Evolutionary conservation across 108 stramenopile species (phyloP).

Genomic region (Nitzschia putrida): DNA sequence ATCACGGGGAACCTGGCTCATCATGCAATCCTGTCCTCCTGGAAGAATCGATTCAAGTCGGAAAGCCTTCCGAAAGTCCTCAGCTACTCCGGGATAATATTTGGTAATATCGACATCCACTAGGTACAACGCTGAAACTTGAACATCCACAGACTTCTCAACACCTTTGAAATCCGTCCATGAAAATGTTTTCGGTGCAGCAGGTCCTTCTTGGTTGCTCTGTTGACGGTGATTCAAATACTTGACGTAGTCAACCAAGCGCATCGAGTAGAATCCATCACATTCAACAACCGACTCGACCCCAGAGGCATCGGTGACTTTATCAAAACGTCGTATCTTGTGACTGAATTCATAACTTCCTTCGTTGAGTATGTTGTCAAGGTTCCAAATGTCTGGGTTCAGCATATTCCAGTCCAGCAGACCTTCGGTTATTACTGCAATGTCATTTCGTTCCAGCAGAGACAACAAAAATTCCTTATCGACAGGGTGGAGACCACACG

Average conservation of each 20-base stretch:
- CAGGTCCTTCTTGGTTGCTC: not conserved
- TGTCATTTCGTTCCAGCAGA: conserved; percentile 72
- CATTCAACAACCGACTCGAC: conserved; percentile 22
- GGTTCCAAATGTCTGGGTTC: conserved; percentile 44
- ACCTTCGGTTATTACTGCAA: conserved; percentile 67
- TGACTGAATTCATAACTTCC: conserved; percentile 55
- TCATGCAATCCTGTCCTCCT: conserved; percentile 81
- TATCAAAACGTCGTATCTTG: conserved; percentile 60
- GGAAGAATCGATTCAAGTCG: conserved; percentile 63
- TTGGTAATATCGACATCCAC: conserved; percentile 70
- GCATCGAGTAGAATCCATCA: conserved; percentile 48
- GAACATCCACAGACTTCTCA: conserved; percentile 40
- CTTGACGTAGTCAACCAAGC: conserved; percentile 51
- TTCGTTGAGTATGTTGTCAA: conserved; percentile 39
- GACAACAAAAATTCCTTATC: conserved; percentile 55
- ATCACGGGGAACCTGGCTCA: conserved; percentile 54
- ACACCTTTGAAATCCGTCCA: conserved; percentile 50
- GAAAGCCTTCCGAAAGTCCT: conserved; percentile 58
- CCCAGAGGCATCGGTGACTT: conserved; percentile 7
- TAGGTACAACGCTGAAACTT: conserved; percentile 59
- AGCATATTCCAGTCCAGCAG: conserved; percentile 34
- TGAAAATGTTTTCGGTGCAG: conserved; percentile 22
- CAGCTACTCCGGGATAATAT: conserved; percentile 44
- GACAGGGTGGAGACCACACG: conserved; percentile 8
- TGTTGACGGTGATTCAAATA: conserved; percentile 42